Conservation (phyloP, 1,139 yeast genomes). For the Geotrichum macrosporum region DNA sequence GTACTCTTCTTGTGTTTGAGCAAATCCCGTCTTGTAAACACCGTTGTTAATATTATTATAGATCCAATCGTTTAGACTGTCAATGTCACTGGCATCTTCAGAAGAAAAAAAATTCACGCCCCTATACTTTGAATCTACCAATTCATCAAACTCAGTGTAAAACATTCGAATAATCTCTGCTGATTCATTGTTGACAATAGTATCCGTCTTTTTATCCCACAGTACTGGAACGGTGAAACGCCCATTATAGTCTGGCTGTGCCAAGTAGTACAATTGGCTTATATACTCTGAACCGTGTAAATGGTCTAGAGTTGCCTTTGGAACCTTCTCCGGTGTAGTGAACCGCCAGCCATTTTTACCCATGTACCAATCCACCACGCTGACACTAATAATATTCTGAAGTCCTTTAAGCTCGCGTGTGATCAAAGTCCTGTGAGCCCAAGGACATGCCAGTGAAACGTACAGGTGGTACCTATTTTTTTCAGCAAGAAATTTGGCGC, state of each 20-base stretch:
- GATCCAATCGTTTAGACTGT: conserved; percentile 75
- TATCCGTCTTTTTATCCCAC: conserved; percentile 77
- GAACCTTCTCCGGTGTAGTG: conserved; percentile 44
- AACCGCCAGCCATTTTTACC: conserved; percentile 84
- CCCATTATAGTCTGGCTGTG: conserved; percentile 71
- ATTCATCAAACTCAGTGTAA: conserved; percentile 59
- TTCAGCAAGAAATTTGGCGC: conserved; percentile 66
- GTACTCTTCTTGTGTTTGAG: conserved; percentile 76
- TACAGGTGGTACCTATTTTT: conserved; percentile 79
- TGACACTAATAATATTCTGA: conserved; percentile 47
- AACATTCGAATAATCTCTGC: conserved; percentile 82
- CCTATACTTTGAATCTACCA: conserved; percentile 48
- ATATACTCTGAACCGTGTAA: conserved; percentile 57
- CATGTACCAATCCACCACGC: conserved; percentile 87
- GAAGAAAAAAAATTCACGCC: conserved; percentile 60
- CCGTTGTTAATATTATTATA: conserved; percentile 87
- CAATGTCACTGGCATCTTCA: conserved; percentile 52
- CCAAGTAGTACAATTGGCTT: conserved; percentile 68
- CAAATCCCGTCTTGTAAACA: conserved; percentile 89
- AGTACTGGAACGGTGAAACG: conserved; percentile 88
- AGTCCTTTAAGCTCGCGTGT: conserved; percentile 74
- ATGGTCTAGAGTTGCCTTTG: conserved; percentile 63
- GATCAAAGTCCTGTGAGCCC: conserved; percentile 87
- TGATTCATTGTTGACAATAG: conserved; percentile 88
- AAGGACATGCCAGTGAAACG: conserved; percentile 87